A percentile compares a stretch with the other conserved stretches of the same genome.
Conservation (phyloP, 148 eudicot species). For the Fagopyrum homotropicum region DNA sequence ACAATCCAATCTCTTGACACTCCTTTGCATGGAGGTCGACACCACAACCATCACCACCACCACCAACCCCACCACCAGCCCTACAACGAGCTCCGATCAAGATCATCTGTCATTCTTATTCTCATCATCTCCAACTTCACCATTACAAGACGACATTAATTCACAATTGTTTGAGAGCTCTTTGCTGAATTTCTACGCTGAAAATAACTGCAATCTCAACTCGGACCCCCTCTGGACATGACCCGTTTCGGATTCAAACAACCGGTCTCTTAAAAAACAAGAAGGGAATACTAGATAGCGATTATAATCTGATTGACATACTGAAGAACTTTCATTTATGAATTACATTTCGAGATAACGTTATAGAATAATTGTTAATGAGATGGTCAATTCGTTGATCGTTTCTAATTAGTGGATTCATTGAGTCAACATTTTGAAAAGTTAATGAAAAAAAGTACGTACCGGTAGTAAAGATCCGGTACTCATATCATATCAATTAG, state of each 20-base stretch:
- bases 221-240: conserved; percentile 14
- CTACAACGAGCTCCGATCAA: neutral
- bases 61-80: neutral
- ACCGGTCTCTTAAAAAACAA: too few species aligned
- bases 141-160: neutral
- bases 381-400: neutral
- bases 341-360: neutral
- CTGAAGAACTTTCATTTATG: neutral
- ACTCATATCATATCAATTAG: neutral
- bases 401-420: neutral
- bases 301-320: neutral
- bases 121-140: neutral
- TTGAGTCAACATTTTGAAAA: neutral
- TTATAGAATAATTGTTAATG: conserved; percentile 2
- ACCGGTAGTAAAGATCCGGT: neutral
- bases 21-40: conserved; percentile 8
- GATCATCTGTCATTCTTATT: neutral
- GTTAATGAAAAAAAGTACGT: neutral
- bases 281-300: neutral
- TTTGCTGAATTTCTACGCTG: conserved; percentile 1
- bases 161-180: neutral
- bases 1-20: conserved; percentile 7
- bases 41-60: neutral
- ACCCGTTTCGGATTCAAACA: neutral
- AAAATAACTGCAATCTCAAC: neutral